Percentiles rank a stretch among this genome's conserved stretches.
Evolutionary conservation across 495 filamentous ascomycete species (phyloP).

Genomic region (Antarctomyces pellizariae): DNA sequence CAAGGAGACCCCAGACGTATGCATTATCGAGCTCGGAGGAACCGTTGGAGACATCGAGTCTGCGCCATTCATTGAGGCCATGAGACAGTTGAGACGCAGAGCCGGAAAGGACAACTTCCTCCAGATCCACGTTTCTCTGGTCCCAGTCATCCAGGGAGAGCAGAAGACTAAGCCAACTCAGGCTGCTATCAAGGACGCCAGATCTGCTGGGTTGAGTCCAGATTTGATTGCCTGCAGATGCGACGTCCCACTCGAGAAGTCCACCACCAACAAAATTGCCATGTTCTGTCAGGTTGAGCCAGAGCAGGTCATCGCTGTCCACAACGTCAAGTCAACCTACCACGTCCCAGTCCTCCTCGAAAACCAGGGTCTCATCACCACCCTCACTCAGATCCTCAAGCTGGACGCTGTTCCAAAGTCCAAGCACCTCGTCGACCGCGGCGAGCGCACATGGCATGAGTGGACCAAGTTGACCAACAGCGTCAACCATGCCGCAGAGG

Average conservation of each 20-base stretch:
- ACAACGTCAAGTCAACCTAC: constrained; percentile 68
- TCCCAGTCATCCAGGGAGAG: constrained; percentile 56
- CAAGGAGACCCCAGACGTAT: constrained; percentile 65
- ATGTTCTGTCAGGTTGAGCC: constrained; percentile 60
- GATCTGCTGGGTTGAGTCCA: constrained; percentile 55
- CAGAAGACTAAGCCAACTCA: constrained; percentile 97
- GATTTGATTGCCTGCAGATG: constrained; percentile 93
- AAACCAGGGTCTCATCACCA: constrained; percentile 44
- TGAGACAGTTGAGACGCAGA: constrained; percentile 49
- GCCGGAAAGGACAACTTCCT: constrained; percentile 63
- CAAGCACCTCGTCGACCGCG: constrained; percentile 26
- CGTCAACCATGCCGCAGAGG: constrained; percentile 35
- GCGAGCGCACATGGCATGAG: constrained; percentile 39
- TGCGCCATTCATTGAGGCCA: constrained; percentile 70
- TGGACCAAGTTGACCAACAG: constrained; percentile 47
- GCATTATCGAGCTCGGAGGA: constrained; percentile 61
- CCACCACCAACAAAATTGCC: constrained; percentile 74
- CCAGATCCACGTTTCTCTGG: constrained; percentile 62
- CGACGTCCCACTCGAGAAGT: constrained; percentile 39
- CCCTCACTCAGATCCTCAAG: constrained; percentile 32
- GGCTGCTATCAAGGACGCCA: constrained; percentile 57
- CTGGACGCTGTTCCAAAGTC: constrained; percentile 28
- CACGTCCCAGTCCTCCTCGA: constrained; percentile 81
- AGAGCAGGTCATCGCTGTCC: constrained; percentile 65
- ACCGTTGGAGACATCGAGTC: constrained; percentile 84